Conservation (phyloP, 2,329 filamentous ascomycete genomes). For the Fusarium secorum region DNA sequence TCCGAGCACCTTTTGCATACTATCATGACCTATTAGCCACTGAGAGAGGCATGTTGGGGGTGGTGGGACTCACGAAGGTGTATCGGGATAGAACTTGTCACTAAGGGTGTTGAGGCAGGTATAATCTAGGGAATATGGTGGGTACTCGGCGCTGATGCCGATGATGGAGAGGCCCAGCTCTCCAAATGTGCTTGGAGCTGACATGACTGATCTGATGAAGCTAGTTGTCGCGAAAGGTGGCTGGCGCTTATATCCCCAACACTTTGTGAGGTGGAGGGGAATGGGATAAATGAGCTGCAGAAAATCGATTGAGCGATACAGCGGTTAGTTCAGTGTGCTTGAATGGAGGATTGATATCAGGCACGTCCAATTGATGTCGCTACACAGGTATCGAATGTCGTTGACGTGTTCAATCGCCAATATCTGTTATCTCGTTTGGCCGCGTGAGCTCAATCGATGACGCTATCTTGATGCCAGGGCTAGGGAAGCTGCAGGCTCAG, state of each 20-base stretch:
- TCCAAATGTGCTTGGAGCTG: conserved; percentile 52
- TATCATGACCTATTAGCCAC: conserved; percentile 40
- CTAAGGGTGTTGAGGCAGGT: conserved; percentile 61
- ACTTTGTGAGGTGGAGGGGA: conserved; percentile 23
- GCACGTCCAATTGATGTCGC: conserved; percentile 11
- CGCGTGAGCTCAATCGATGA: conserved; percentile 32
- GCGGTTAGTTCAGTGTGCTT: neutral
- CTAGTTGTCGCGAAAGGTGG: neutral
- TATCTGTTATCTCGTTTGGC: conserved; percentile 12
- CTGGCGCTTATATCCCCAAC: conserved; percentile 25
- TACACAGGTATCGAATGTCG: conserved; percentile 1
- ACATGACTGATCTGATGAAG: conserved; percentile 47
- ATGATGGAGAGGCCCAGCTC: conserved; percentile 68
- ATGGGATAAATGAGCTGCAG: neutral
- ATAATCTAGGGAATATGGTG: conserved; percentile 61
- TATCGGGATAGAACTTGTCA: conserved; percentile 65
- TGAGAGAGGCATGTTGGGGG: neutral
- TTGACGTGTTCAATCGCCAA: conserved; percentile 19
- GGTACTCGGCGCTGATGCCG: conserved; percentile 68
- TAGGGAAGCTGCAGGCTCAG: conserved; percentile 15
- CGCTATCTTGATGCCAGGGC: conserved; percentile 30
- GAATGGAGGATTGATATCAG: neutral
- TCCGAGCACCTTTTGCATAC: conserved; percentile 68
- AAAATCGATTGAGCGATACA: neutral
- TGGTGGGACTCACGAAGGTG: conserved; percentile 60